phyloP scores from a whole-genome alignment of 768 basidiomycete genomes.

The Leucocoprinus birnbaumii region DNA sequence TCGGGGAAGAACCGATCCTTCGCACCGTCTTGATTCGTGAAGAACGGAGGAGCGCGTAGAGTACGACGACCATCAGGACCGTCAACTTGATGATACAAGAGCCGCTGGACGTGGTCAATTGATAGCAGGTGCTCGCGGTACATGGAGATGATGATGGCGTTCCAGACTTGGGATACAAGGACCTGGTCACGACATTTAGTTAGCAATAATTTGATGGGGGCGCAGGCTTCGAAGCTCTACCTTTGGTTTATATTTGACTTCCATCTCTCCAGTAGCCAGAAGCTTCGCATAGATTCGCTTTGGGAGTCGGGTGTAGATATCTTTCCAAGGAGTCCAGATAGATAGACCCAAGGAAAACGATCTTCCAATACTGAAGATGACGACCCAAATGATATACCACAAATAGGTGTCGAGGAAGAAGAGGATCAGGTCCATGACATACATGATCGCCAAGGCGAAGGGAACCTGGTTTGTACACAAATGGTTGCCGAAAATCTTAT shows the following conservation, averaged over 20 bases:
- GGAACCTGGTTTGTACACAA: conserved; percentile 92
- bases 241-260: conserved; percentile 99
- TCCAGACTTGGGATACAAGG: conserved; percentile 98
- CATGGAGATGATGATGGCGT: conserved; percentile 99
- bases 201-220: no score
- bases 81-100: conserved; percentile 96
- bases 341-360: conserved; percentile 92
- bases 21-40: conserved; percentile 84
- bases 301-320: conserved; percentile 92
- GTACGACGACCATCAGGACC: conserved; percentile 86
- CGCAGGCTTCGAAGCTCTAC: neutral
- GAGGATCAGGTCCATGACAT: conserved; percentile 94
- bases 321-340: conserved; percentile 99
- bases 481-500: conserved; percentile 74
- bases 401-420: conserved; percentile 99
- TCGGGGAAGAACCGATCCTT: conserved; percentile 89
- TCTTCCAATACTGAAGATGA: conserved; percentile 87
- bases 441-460: conserved; percentile 97
- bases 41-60: conserved; percentile 95
- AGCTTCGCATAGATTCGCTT: conserved; percentile 99
- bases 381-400: conserved; percentile 99
- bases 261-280: conserved; percentile 95
- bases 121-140: conserved; percentile 97
- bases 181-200: no score
- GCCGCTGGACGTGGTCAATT: conserved; percentile 96